These are phyloP conservation scores for Pichia exigua DNA, from an alignment of 805 yeast genomes.

Conservation along the genomic window DNA sequence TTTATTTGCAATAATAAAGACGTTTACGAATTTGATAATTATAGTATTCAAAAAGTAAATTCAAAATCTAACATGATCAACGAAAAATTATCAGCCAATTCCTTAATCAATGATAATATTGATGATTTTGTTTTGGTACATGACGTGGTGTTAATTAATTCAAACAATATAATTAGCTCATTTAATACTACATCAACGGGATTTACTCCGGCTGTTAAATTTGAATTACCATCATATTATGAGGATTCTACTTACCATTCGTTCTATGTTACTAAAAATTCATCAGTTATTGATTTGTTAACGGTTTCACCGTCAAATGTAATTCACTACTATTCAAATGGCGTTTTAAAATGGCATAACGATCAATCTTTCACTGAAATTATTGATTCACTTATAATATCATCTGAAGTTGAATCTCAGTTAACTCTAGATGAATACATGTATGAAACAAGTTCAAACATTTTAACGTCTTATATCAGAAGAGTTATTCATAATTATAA, in stretches of 20 bases:
- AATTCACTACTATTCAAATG: constrained; percentile 17
- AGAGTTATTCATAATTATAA: constrained; percentile 26
- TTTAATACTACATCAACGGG: constrained; percentile 16
- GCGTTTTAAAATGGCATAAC: constrained; percentile 31
- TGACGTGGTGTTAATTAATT: not conserved
- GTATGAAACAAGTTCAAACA: constrained; percentile 23
- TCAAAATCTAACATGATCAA: not conserved
- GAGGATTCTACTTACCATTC: constrained; percentile 13
- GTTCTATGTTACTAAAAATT: constrained; percentile 6
- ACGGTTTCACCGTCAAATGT: constrained; percentile 11
- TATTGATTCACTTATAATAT: constrained; percentile 28
- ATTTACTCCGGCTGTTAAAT: not conserved
- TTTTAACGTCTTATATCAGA: constrained; percentile 27
- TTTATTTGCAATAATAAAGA: constrained; percentile 7
- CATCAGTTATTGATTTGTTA: constrained; percentile 9
- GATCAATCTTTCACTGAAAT: constrained; percentile 37
- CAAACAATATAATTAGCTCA: constrained; percentile 10
- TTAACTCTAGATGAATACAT: constrained; percentile 23
- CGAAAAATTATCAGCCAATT: constrained; percentile 5
- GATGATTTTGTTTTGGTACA: not conserved
- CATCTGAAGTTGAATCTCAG: constrained; percentile 15
- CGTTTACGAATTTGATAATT: constrained; percentile 5
- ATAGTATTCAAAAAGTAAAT: not conserved
- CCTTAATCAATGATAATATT: not conserved
- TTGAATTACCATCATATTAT: constrained; percentile 14